These are phyloP conservation scores for Lasiodiplodia sp. DNA, from an alignment of 2,329 filamentous ascomycete species.

Conservation along the genomic window DNA sequence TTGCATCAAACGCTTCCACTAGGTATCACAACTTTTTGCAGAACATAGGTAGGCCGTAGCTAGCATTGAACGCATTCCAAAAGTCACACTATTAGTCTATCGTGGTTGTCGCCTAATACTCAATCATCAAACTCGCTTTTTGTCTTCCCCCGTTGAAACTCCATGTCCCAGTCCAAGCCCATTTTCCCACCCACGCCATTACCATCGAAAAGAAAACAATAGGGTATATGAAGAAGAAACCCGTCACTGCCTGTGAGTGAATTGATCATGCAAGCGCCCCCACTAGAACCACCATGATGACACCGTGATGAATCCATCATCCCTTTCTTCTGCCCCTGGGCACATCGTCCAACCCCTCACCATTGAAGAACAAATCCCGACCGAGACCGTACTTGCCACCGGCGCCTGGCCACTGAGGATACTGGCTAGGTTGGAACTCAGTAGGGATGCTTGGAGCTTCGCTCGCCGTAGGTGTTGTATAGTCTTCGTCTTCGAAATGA, in stretches of 20 bases:
- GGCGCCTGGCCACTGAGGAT: slow-evolving; percentile 23
- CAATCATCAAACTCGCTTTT: neutral
- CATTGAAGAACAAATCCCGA: slow-evolving; percentile 22
- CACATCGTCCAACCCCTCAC: slow-evolving; percentile 13
- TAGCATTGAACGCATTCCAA: neutral
- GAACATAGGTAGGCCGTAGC: neutral
- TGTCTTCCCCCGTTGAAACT: neutral
- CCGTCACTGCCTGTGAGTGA: neutral
- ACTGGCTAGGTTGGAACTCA: slow-evolving; percentile 25
- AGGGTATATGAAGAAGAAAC: slow-evolving; percentile 17
- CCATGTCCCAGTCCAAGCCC: neutral
- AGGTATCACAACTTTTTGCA: neutral
- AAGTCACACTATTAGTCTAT: slow-evolving; percentile 15
- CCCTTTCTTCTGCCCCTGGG: slow-evolving; percentile 6
- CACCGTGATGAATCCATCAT: neutral
- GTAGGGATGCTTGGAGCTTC: slow-evolving; percentile 13
- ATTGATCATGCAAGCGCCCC: neutral
- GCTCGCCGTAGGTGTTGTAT: slow-evolving; percentile 17
- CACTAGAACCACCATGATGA: neutral
- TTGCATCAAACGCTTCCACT: neutral
- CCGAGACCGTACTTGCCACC: slow-evolving; percentile 6
- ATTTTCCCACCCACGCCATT: slow-evolving; percentile 9
- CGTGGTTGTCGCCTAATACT: neutral
- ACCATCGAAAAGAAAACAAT: neutral
- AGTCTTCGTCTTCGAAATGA: slow-evolving; percentile 6